Base-by-base conservation (phyloP, 148 eudicot genomes). In the Diospyros kaki region DNA sequence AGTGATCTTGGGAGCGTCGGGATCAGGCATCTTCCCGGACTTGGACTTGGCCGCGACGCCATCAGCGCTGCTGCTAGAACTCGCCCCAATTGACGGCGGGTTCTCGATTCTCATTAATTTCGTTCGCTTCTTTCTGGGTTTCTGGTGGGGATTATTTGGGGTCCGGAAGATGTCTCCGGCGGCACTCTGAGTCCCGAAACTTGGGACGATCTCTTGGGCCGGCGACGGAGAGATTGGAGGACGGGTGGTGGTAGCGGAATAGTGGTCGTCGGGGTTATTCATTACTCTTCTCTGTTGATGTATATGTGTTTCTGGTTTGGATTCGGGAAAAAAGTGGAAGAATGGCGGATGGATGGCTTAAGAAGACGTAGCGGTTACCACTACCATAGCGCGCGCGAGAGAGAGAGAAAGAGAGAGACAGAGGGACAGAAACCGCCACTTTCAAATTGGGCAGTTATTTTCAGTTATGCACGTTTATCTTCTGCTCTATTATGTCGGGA, bases 1-100 rank as follows among this genome's bases (percentile, higher is more conserved):
- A 0, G 93, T 94, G 64, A 87, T 87, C 50, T 94, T 90, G 0
- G 90, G 92, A 13, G 91, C 94, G 13, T 63, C n/a, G 0, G 91
- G 90, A 89, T 93, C 88, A 0, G 95, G 90, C 64, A 81, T 93
- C 28, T 81, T 86, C 2, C 72, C 42, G 18, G 66, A 51, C 69
- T 53, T 77, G 2, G 84, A 77, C 73, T 81, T 81, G 9, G 76
- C 64, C 38, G 48, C 38, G 11, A 62, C 62, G 18, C 61, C 64
- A 77, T 43, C 43, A 62, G 53, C 9, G 13, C 15, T 28, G 71
- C 66, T 9, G 12, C 50, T n/a, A 17, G 59, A 41, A 77, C 11
- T 51, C 3, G 56, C 14, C 39, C 72, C 66, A 73, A n/a, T 2
- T 28, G 28, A 28, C 28, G 28, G 28, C 40, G 68, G 75, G 71